phyloP scores from a whole-genome alignment of 805 yeast genomes.

The Candida hispaniensis region DNA sequence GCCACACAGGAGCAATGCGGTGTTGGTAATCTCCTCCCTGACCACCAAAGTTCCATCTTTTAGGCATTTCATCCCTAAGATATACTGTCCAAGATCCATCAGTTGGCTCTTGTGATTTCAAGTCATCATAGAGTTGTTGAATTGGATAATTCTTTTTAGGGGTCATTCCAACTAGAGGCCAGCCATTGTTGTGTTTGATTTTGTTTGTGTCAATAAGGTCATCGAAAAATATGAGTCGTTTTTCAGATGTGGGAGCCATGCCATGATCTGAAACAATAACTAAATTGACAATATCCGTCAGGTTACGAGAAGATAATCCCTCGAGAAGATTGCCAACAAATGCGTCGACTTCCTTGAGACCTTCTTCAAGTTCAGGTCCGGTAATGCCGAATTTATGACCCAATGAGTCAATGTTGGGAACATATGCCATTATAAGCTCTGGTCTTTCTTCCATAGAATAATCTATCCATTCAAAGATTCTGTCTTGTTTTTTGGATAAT shows the following conservation, averaged over 20 bases:
- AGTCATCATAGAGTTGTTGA: slow-evolving; percentile 35
- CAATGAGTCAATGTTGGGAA: slow-evolving; percentile 69
- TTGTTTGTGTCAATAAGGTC: slow-evolving; percentile 47
- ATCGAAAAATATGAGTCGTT: slow-evolving; percentile 59
- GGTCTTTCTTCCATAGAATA: slow-evolving; percentile 46
- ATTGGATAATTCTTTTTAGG: slow-evolving; percentile 37
- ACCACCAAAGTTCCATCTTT: slow-evolving; percentile 48
- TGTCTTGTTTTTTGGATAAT: slow-evolving; percentile 44
- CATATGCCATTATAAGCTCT: slow-evolving; percentile 63
- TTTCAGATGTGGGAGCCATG: slow-evolving; percentile 76
- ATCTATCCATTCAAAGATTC: slow-evolving; percentile 62
- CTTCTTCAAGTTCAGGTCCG: slow-evolving; percentile 46
- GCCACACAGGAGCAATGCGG: slow-evolving; percentile 77
- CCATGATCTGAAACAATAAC: slow-evolving; percentile 85
- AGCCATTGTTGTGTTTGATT: slow-evolving; percentile 61
- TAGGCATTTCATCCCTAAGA: slow-evolving; percentile 43
- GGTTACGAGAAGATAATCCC: slow-evolving; percentile 44
- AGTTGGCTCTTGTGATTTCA: slow-evolving; percentile 20
- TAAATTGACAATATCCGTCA: slow-evolving; percentile 57
- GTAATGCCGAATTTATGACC: slow-evolving; percentile 66
- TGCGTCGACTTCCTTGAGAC: slow-evolving; percentile 52
- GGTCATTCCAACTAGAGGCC: slow-evolving; percentile 76
- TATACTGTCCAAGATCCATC: slow-evolving; percentile 36
- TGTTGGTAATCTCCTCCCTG: slow-evolving; percentile 35
- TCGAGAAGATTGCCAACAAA: slow-evolving; percentile 42